Evolutionary conservation across 768 basidiomycete species (phyloP), one percentile per base, ranked within the genome.

Genomic region (Leccinellum luteum): DNA sequence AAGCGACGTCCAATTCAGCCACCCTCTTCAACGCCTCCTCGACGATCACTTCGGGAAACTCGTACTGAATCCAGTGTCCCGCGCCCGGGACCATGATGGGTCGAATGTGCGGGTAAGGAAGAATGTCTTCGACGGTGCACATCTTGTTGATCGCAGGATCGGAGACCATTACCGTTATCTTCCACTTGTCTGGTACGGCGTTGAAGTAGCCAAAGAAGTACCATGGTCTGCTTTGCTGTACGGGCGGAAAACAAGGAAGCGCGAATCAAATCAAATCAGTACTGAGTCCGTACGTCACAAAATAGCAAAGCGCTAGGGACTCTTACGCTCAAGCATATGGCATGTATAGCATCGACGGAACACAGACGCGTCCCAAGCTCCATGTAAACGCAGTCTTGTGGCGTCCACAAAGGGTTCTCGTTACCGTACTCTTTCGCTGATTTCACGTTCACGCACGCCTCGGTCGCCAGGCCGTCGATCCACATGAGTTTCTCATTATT

Each of bases 11-110:
- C 41, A 65, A 44, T 28, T 65, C 58, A 27, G 56, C 55, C 3
- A 62, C 58, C 6, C 51, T 57, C 48, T 57, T 60, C 31, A 63
- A 48, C 14, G 61, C 65, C 31, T 58, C 59, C 17, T 62, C 45
- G 6, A 70, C 57, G 0, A 70, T 59, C 25, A 51, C 52, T 7
- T 72, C 60, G 0, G 68, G 69, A 27, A 63, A 59, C 31, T 72
- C 69, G 21, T 34, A 57, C 32, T 70, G 70, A 17, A 72, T 66
- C 61, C 63, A 72, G 47, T 70, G 69, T 2, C 59, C 59, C 3
- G 60, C 58, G 0, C 66, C 65, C 0, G 61, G 57, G 1, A 71
- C 52, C 8, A 55, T 21, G 10, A 62, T 48, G 1, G 28, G 17
- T 15, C 51, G 57, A 17, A 66, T 35, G 25, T 57, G 60, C 9